A percentile compares a stretch with the other conserved stretches of the same genome.
Evolutionary conservation across 192 early-diverging fungal genomes (phyloP).

Genomic region (Linnemannia schmuckeri): DNA sequence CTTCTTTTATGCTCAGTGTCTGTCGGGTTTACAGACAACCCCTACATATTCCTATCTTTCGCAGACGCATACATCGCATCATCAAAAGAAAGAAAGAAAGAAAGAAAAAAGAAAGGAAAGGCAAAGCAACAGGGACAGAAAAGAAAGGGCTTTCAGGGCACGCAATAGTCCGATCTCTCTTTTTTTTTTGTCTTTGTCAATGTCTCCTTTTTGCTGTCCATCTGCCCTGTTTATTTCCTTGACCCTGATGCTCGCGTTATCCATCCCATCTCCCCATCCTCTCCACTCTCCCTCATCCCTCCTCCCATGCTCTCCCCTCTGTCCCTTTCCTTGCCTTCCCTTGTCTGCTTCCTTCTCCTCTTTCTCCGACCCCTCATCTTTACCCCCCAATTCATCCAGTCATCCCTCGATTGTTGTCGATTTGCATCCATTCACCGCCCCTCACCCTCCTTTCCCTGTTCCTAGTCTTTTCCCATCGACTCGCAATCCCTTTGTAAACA

Average conservation of each 20-base stretch:
- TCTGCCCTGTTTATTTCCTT: not conserved
- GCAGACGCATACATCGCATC: not conserved
- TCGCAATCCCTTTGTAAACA: not conserved
- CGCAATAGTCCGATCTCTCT: not conserved
- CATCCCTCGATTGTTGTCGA: not conserved
- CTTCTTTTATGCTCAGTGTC: not conserved
- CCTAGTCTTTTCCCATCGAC: not conserved
- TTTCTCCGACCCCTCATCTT: no score
- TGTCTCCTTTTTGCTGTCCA: not conserved
- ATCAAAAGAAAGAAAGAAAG: not conserved
- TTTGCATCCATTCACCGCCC: not conserved
- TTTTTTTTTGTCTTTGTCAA: not conserved
- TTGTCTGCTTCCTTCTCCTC: not conserved
- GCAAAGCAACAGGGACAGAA: not conserved
- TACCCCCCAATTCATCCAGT: not conserved
- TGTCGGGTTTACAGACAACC: not conserved
- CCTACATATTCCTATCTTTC: constrained; percentile 1
- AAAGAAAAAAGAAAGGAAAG: not conserved
- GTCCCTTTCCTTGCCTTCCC: not conserved
- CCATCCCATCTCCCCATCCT: not conserved
- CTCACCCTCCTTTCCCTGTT: not conserved
- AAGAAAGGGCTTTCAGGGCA: not conserved
- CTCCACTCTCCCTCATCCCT: not conserved
- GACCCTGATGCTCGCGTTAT: not conserved
- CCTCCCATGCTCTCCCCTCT: not conserved